A percentile compares a stretch with the other conserved stretches of the same genome.
These are phyloP conservation scores for Moricandia moricandioides DNA, from an alignment of 345 rosid species.

Conservation along the genomic window DNA sequence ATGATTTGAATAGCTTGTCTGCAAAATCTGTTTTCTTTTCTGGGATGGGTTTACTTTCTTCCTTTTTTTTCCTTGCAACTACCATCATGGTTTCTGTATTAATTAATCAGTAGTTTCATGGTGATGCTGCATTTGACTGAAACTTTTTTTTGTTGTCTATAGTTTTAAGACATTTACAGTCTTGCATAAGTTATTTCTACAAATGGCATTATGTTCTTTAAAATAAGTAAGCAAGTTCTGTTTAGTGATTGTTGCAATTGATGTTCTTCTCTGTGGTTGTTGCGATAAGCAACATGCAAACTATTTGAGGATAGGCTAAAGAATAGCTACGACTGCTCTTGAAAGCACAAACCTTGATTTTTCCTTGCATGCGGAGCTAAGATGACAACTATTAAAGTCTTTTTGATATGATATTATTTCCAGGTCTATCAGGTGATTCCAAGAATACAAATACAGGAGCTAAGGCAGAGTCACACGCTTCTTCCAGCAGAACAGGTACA, in stretches of 20 bases:
- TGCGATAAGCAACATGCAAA: not conserved
- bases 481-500: constrained; percentile 49
- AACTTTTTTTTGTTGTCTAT: not conserved
- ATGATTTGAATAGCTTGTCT: not conserved
- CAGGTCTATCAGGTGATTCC: constrained; percentile 56
- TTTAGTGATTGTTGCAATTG: not conserved
- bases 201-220: not conserved
- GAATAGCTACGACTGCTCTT: not conserved
- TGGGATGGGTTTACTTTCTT: not conserved
- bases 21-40: not conserved
- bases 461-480: constrained; percentile 31
- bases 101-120: not conserved
- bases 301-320: not conserved
- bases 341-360: not conserved
- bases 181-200: not conserved
- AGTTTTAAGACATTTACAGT: constrained; percentile 10
- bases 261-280: constrained; percentile 11
- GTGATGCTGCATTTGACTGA: constrained; percentile 10
- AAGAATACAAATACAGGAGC: constrained; percentile 39
- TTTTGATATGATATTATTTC: not conserved
- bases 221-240: not conserved
- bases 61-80: not conserved
- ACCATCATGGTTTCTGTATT: not conserved
- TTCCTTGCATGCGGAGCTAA: not conserved
- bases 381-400: not conserved